Conservation (phyloP, 1,284 basidiomycete genomes). For the Ganoderma leucocontextum region DNA sequence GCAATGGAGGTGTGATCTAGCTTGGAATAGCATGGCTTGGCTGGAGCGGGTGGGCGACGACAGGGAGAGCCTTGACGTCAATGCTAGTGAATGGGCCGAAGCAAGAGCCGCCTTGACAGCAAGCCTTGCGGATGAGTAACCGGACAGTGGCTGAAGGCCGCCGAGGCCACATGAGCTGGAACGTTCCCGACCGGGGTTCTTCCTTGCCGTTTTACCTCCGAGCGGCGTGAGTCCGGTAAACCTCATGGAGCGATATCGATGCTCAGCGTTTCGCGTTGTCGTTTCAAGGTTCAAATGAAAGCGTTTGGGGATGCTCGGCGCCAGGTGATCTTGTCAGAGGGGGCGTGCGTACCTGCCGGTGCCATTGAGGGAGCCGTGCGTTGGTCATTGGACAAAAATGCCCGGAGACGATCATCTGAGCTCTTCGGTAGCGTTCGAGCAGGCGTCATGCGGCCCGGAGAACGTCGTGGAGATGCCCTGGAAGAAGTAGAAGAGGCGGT, state of each 20-base stretch:
- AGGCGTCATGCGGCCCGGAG: constrained; percentile 24
- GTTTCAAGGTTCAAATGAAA: constrained; percentile 15
- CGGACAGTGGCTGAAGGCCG: constrained; percentile 18
- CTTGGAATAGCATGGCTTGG: constrained; percentile 16
- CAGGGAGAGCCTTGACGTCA: constrained; percentile 28
- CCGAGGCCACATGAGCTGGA: constrained; percentile 23
- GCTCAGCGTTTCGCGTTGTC: constrained; percentile 23
- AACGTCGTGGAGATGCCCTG: constrained; percentile 15
- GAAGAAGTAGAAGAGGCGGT: constrained; percentile 21
- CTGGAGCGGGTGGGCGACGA: constrained; percentile 15
- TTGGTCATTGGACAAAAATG: constrained; percentile 31
- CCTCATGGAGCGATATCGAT: constrained; percentile 10
- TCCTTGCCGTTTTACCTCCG: constrained; percentile 14
- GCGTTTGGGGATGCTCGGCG: constrained; percentile 17
- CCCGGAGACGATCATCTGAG: constrained; percentile 32
- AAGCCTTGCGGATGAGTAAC: constrained; percentile 24
- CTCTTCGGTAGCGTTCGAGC: not conserved
- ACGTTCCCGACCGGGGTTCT: constrained; percentile 24
- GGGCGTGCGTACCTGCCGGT: constrained; percentile 19
- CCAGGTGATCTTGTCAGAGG: constrained; percentile 27
- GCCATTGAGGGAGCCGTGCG: constrained; percentile 14
- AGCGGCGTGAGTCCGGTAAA: constrained; percentile 12
- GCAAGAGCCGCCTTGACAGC: constrained; percentile 19
- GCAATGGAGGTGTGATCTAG: constrained; percentile 7
- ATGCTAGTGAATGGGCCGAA: constrained; percentile 22